These are phyloP conservation scores for Penicillium desertorum DNA, from an alignment of 495 filamentous ascomycete species.

Conservation along the genomic window DNA sequence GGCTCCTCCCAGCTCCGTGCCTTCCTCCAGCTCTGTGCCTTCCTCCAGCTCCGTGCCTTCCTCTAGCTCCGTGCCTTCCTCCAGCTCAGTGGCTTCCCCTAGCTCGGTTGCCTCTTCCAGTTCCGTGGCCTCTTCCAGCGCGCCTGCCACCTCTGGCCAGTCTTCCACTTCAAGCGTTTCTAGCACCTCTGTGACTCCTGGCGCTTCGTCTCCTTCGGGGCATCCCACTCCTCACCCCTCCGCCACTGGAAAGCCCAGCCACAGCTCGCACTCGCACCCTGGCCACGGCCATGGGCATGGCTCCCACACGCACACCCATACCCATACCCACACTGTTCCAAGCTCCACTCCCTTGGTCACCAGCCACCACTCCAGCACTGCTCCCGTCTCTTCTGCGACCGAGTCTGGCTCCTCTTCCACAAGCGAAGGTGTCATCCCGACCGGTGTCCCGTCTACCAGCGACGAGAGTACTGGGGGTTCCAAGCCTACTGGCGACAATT, in stretches of 20 bases:
- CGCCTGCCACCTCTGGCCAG: not conserved
- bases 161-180: not conserved
- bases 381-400: not conserved
- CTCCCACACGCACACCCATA: not conserved
- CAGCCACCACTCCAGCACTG: not conserved
- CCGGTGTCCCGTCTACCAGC: not conserved
- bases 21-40: conserved; percentile 12
- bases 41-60: conserved; percentile 14
- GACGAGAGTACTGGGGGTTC: not conserved
- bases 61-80: conserved; percentile 18
- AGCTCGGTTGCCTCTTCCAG: conserved; percentile 10
- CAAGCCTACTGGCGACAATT: not conserved
- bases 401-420: conserved; percentile 4
- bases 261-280: conserved; percentile 13
- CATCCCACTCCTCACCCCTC: not conserved
- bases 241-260: conserved; percentile 2
- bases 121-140: conserved; percentile 1
- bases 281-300: conserved; percentile 3
- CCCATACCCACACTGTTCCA: conserved; percentile 7
- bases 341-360: conserved; percentile 5
- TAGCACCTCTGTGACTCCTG: not conserved
- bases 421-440: not conserved
- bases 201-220: not conserved
- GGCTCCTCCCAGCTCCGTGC: conserved; percentile 15
- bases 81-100: conserved; percentile 15